Percentiles rank a stretch among this genome's conserved stretches.
phyloP scores from a whole-genome alignment of 768 basidiomycete species.

The Lactarius hatsudake region DNA sequence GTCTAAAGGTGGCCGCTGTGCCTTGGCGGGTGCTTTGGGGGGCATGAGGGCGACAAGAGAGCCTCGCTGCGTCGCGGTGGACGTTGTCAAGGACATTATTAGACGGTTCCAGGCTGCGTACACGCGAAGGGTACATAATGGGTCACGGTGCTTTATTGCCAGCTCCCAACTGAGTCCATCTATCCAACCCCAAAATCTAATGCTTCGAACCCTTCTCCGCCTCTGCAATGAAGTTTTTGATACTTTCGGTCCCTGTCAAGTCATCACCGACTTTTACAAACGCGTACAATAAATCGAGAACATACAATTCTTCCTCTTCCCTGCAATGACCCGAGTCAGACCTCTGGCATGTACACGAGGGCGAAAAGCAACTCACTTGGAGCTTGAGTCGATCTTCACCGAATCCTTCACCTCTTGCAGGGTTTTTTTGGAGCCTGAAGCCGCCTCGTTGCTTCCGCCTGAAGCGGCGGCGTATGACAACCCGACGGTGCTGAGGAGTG shows the following conservation, averaged over 20 bases:
- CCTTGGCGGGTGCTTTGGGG: neutral
- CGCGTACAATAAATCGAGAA: constrained; percentile 30
- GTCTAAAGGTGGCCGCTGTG: constrained; percentile 8
- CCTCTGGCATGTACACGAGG: constrained; percentile 3
- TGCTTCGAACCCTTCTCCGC: constrained; percentile 67
- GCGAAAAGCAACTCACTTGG: constrained; percentile 49
- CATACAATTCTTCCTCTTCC: constrained; percentile 85
- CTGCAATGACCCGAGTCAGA: constrained; percentile 38
- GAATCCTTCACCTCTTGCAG: constrained; percentile 53
- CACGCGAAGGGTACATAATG: neutral
- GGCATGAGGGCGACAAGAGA: neutral
- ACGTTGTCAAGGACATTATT: constrained; percentile 8
- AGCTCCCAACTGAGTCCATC: constrained; percentile 3
- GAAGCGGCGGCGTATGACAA: constrained; percentile 51
- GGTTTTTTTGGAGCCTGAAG: constrained; percentile 40
- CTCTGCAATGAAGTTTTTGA: constrained; percentile 75
- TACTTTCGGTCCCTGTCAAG: constrained; percentile 59
- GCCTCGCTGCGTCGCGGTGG: neutral
- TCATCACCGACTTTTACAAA: constrained; percentile 35
- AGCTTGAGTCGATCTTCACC: constrained; percentile 62
- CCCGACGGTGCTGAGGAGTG: constrained; percentile 56
- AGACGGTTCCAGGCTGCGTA: neutral
- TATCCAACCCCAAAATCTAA: constrained; percentile 42
- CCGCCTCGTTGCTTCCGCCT: constrained; percentile 52
- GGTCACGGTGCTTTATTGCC: constrained; percentile 9